Evolutionary conservation across 1,139 yeast species (phyloP).

Genomic region (Saccharomyces hybrid): DNA sequence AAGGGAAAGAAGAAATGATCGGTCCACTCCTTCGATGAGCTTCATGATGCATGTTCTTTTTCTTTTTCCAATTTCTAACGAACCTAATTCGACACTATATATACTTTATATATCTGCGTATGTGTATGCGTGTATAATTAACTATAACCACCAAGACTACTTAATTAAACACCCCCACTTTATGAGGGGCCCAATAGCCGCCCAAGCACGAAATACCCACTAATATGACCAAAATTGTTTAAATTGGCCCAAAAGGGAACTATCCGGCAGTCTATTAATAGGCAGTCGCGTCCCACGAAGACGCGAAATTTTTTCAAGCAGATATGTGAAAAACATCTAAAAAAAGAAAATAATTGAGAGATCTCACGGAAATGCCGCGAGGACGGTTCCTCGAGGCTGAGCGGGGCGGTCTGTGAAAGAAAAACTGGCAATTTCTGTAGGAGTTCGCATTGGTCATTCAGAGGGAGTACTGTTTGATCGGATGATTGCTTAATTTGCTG

Average conservation of each 20-base stretch:
- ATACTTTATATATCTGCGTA: background rate
- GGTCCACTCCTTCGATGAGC: background rate
- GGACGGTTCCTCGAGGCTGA: background rate
- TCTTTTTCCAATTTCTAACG: background rate
- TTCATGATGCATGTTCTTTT: background rate
- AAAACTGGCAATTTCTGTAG: background rate
- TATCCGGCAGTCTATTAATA: background rate
- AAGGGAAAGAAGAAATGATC: constrained; percentile 11
- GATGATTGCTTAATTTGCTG: background rate
- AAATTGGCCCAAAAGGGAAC: background rate
- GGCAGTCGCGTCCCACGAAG: background rate
- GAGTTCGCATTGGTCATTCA: background rate
- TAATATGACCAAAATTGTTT: background rate
- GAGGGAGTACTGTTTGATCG: background rate
- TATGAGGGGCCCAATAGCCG: background rate
- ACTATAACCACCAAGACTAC: background rate
- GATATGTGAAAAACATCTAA: background rate
- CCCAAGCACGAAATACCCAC: background rate
- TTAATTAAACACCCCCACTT: background rate
- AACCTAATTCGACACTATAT: too few species aligned
- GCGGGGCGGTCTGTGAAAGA: background rate
- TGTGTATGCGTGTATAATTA: background rate
- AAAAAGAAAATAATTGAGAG: background rate
- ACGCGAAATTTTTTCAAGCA: background rate
- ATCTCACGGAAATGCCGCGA: constrained; percentile 1